Evolutionary conservation across 768 basidiomycete genomes (phyloP), one percentile per base, ranked within the genome.

Genomic region (Dioszegia hungarica): DNA sequence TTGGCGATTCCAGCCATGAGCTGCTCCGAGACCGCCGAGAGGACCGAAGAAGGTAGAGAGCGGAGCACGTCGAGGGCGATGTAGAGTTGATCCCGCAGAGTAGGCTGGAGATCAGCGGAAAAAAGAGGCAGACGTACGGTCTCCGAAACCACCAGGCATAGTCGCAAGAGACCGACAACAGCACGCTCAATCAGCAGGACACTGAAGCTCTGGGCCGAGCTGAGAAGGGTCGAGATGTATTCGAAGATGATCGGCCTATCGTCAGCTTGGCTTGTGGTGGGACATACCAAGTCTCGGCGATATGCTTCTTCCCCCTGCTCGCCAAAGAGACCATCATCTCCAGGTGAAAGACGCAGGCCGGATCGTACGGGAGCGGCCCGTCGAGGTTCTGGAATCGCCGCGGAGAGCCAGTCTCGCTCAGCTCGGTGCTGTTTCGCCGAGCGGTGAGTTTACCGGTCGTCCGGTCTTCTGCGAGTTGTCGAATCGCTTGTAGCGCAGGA

Each of bases 191-290:
- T 89, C 38, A 99, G 82, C 46, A 99, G 80, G 28, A 90, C 82
- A 67, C 90, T 92, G 73, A 94, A 97, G 50, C 86, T 86, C 14
- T 81, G 80, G 0, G 94, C 83, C 2, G 86, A 80, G 2, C 84
- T 83, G 24, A 99, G 79, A 17, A 99, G 77, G 0, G 86, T 81
- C 0, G 90, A 88, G 24, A 98, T 78, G 72, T 97, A 93, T 67
- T 95, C 92, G 71, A 95, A 97, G 2, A 94, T 84, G 65, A 91
- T 83, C 0, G 94, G 92, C 94, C 93, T 95, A 44, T 11, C n/a
- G 20, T 38, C 20, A 59, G 45, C 31, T 20, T 8, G 22, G 2
- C 8, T 29, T 10, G 50, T 36, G n/a, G 29, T 27, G 17, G 19
- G 10, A 74, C 85, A 63, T 63, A 89, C 94, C 95, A 99, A 38